Evolutionary conservation across 345 rosid genomes (phyloP), one percentile per base, ranked within the genome.

Genomic region (Lagerstroemia speciosa): DNA sequence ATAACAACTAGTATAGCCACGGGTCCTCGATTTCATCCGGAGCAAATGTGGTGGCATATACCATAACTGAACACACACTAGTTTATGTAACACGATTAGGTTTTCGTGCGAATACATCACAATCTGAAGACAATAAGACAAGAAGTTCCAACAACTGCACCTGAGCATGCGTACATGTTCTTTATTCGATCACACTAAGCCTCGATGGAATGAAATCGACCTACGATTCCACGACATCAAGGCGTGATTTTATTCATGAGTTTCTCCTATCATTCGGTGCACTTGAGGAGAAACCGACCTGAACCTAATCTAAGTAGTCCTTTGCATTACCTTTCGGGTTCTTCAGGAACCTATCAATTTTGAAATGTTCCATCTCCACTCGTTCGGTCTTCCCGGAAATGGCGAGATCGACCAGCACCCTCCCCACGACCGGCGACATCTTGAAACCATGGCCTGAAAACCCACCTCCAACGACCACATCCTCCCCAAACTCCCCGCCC

Each of bases 371-470:
- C 40, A 85, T 62, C 65, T 85, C 94, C 70, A 81, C 81, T 33
- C 87, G 96, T 45, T 80, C 72, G 0, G 81, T 74, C 67, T 77
- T 84, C 36, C 90, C 99, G 2, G 38, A 29, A 6, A 78, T 77
- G 38, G 70, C 95, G 30, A 94, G 75, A 30, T 91, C 96, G 11
- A 84, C 83, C 70, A 93, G 30, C n/a, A 91, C 79, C 86, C 84
- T 82, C 34, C 96, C 97, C 17, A 89, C 81, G 0, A 70, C 76
- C 0, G 97, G 94, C 0, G 86, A 89, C 97, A 91, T 91, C 89
- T 93, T 91, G 74, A 93, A 91, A 5, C 99, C 99, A 48, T 93
- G 99, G 43, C 95, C 97, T 0, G 97, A 93, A 77, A 91, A 93
- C 53, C 97, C 99, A 0, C 90, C 96, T 0, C 83, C 96, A 0